Conservation (phyloP, 139 green algal species). For the Closterium sp. region DNA sequence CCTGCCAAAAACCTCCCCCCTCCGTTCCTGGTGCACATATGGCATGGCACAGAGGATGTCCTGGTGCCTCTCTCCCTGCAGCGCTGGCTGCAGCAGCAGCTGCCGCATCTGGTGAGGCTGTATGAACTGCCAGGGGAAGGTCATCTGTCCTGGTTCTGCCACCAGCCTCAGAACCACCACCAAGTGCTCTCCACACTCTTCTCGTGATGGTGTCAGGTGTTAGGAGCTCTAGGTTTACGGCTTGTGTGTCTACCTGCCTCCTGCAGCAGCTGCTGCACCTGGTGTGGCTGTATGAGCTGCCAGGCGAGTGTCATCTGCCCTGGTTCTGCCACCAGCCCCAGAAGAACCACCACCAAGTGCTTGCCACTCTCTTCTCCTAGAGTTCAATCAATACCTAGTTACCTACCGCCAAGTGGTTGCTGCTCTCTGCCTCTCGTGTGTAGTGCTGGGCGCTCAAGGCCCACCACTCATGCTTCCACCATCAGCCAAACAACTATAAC, state of each 20-base stretch:
- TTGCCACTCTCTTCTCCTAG: constrained; percentile 15
- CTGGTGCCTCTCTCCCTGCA: constrained; percentile 22
- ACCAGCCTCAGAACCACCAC: constrained; percentile 20
- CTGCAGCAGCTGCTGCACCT: neutral
- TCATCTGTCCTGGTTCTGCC: constrained; percentile 46
- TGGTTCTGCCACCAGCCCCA: constrained; percentile 40
- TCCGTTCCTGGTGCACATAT: neutral
- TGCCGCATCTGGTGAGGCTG: constrained; percentile 18
- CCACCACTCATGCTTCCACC: no score
- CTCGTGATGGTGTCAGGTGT: neutral
- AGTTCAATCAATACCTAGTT: no score
- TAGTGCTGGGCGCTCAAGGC: no score
- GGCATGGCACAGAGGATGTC: constrained; percentile 9
- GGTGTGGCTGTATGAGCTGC: constrained; percentile 22
- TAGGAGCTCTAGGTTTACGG: no score
- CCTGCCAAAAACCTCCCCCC: no score
- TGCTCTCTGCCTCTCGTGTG: no score
- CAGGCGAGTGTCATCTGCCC: constrained; percentile 38
- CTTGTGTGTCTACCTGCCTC: no score
- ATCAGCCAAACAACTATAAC: no score
- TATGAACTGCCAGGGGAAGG: constrained; percentile 37
- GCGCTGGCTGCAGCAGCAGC: neutral
- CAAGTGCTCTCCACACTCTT: constrained; percentile 39
- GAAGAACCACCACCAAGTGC: constrained; percentile 10
- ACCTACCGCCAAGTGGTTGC: no score